Conservation (phyloP, 371 early-diverging fungal species). For the Catenaria anguillulae region DNA sequence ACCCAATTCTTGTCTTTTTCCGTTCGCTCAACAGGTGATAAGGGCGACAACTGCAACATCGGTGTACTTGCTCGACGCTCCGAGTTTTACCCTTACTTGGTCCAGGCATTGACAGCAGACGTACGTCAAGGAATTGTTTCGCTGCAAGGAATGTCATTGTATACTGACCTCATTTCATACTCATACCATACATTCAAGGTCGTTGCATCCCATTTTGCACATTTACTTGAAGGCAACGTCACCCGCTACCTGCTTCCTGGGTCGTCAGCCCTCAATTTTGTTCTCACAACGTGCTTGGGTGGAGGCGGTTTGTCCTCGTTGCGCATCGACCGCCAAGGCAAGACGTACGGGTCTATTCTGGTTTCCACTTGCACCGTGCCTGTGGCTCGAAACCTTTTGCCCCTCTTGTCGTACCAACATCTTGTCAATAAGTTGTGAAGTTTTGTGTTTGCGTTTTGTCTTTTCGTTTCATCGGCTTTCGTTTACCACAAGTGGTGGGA, state of each 20-base stretch:
- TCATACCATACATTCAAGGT: no score
- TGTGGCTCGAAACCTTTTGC: no score
- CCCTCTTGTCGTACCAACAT: no score
- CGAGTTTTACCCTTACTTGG: conserved; percentile 32
- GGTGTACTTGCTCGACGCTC: conserved; percentile 52
- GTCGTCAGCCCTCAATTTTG: conserved; percentile 48
- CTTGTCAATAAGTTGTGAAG: no score
- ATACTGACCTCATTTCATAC: not conserved
- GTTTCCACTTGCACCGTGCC: conserved; percentile 38
- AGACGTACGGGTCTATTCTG: conserved; percentile 53
- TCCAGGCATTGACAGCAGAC: conserved; percentile 22
- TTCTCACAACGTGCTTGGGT: conserved; percentile 44
- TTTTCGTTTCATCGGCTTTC: no score
- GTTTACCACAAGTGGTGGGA: no score
- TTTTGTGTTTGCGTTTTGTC: no score
- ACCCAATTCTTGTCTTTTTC: no score
- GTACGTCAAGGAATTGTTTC: no score
- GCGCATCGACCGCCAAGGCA: conserved; percentile 54
- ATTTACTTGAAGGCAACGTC: conserved; percentile 45
- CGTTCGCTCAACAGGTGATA: no score
- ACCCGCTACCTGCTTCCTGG: conserved; percentile 51
- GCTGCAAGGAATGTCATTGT: no score
- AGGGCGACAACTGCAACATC: conserved; percentile 54
- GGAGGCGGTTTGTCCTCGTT: conserved; percentile 56
- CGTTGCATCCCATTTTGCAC: conserved; percentile 45